Evolutionary conservation across 805 yeast species (phyloP), one percentile per base, ranked within the genome.

Genomic region (Saccharomyces kudriavzevii): DNA sequence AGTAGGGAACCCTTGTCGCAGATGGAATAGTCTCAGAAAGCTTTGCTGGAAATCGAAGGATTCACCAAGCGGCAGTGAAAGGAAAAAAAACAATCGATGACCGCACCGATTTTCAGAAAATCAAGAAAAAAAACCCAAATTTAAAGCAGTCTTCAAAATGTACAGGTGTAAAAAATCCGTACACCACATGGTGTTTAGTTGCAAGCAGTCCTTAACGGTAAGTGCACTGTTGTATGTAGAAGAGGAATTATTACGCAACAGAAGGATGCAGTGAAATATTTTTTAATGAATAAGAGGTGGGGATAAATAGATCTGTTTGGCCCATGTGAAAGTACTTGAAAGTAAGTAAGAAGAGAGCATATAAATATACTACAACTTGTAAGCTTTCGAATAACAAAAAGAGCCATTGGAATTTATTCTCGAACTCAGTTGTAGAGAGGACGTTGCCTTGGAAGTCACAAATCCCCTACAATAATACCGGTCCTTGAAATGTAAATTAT

Each of bases 361-460:
- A 35, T 9, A 17, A 40, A 47, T 22, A 53, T 40, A 49, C 40
- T 17, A 25, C 24, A 47, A 51, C 35, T 46, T 47, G 43, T 35
- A 35, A 35, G 43, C 53, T 51, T 40, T 47, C 56, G 56, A 29
- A 49, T 52, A 56, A 49, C 55, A 50, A 52, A 48, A 50, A 46
- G 59, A 53, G 56, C 49, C 60, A 29, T 48, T 53, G 47, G 14
- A 27, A 29, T 10, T 58, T 59, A 52, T 51, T 68, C 72, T 68
- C 68, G 72, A 66, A 68, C 64, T 52, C 67, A 60, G 72, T 68
- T 67, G 72, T 68, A 68, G 72, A 66, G 72, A 64, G 59, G 65
- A 64, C 56, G 61, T 62, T 66, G 72, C 63, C 70, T 67, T 54
- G 68, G 58, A 49, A 52, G 66, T 56, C 67, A 67, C 72, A 66